phyloP scores from a whole-genome alignment of 805 yeast species.

The Zygosaccharomyces bisporus region DNA sequence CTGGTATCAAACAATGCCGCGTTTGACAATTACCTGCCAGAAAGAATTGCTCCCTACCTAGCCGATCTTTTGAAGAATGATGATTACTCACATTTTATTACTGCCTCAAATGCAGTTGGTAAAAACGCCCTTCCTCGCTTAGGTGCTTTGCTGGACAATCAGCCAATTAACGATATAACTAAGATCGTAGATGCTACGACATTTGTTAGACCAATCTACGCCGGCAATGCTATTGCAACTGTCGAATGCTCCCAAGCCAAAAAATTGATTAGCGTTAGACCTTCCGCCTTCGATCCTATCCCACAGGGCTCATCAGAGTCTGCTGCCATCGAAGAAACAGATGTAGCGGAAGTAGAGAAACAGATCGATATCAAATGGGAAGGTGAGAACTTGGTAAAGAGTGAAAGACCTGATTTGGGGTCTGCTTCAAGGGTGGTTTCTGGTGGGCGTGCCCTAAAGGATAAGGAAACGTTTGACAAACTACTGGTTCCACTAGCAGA shows the following conservation, averaged over 20 bases:
- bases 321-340: conserved; percentile 47
- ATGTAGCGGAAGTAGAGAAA: conserved; percentile 35
- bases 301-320: conserved; percentile 37
- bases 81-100: conserved; percentile 62
- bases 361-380: conserved; percentile 54
- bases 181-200: conserved; percentile 63
- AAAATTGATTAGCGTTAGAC: conserved; percentile 72
- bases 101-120: conserved; percentile 83
- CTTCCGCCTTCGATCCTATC: conserved; percentile 68
- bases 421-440: conserved; percentile 79
- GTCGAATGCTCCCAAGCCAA: conserved; percentile 65
- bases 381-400: conserved; percentile 65
- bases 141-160: conserved; percentile 79
- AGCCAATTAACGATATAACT: conserved; percentile 81
- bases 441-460: conserved; percentile 93
- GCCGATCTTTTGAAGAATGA: conserved; percentile 36
- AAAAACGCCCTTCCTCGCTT: conserved; percentile 82
- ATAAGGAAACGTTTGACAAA: conserved; percentile 79
- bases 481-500: conserved; percentile 80
- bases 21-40: conserved; percentile 74
- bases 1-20: conserved; percentile 52
- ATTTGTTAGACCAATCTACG: conserved; percentile 90
- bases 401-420: conserved; percentile 84
- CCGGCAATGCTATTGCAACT: conserved; percentile 89
- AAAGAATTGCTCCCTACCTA: conserved; percentile 69